Percentiles rank a stretch among this genome's conserved stretches.
phyloP scores from a whole-genome alignment of 768 basidiomycete species.

The Tephrocybe sp. region DNA sequence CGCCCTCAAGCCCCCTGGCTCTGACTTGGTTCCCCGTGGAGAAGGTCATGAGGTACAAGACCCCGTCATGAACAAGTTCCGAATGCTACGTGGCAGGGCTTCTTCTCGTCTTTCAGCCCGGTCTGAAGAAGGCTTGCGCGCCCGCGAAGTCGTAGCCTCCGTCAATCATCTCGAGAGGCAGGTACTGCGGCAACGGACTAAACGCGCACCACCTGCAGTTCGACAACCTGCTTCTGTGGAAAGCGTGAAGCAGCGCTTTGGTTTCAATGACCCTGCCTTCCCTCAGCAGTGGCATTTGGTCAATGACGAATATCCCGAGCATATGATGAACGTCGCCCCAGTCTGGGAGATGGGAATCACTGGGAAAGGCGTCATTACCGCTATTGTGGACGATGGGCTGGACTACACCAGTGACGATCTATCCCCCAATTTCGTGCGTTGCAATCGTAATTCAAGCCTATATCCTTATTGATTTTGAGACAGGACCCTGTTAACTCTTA shows the following conservation, averaged over 20 bases:
- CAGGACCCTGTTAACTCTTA: constrained; percentile 88
- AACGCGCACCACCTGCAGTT: constrained; percentile 71
- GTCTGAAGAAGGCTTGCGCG: constrained; percentile 38
- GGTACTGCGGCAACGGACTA: constrained; percentile 62
- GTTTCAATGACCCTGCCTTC: constrained; percentile 83
- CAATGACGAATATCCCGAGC: constrained; percentile 78
- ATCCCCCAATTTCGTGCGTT: constrained; percentile 85
- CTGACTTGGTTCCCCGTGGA: constrained; percentile 28
- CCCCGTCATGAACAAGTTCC: constrained; percentile 49
- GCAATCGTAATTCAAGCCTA: neutral
- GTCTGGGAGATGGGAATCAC: constrained; percentile 92
- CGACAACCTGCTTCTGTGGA: constrained; percentile 40
- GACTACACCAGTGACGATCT: constrained; percentile 89
- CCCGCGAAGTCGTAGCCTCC: constrained; percentile 50
- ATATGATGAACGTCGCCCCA: constrained; percentile 90
- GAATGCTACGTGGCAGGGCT: constrained; percentile 41
- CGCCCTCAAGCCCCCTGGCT: constrained; percentile 35
- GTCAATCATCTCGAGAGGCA: constrained; percentile 65
- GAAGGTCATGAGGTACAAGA: constrained; percentile 32
- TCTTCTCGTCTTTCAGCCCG: constrained; percentile 35
- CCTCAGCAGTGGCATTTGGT: constrained; percentile 92
- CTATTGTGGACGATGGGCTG: constrained; percentile 93
- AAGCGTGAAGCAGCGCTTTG: constrained; percentile 57
- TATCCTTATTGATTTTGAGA: constrained; percentile 8
- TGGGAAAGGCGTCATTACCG: constrained; percentile 82